Evolutionary conservation across 1,284 basidiomycete species (phyloP), one percentile per base, ranked within the genome.

Genomic region (Ganoderma meredithae): DNA sequence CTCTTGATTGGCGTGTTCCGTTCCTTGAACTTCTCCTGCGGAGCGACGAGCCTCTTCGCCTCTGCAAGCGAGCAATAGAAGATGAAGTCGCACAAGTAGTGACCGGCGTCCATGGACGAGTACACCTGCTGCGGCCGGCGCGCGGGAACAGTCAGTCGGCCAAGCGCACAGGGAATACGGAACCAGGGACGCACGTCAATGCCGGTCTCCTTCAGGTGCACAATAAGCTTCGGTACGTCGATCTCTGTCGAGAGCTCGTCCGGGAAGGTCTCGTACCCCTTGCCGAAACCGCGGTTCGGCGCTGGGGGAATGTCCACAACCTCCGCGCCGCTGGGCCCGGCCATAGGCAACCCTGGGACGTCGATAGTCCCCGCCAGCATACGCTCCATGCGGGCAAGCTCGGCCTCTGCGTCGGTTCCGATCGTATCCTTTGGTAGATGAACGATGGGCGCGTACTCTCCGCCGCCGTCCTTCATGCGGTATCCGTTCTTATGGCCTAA

Each of bases 21-120:
- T 27, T 75, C 73, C 69, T 71, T 73, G 63, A 72, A 81, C 73
- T 86, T 86, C 73, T 90, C 86, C 67, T 85, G 86, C 53, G 86
- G 85, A 64, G 83, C 82, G 27, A 83, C 81, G 39, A 81, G 81
- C 6, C 89, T 85, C 74, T 84, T 86, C 25, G 88, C 84, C 76
- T 92, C 91, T 7, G 90, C 90, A n/a, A 93, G 83, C 9, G 91
- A 93, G 74, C 91, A 91, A 75, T 91, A 93, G 77, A 91, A 92
- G 69, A 90, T 85, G 78, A 90, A 93, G 79, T 93, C 92, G 76
- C 88, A 90, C n/a, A 93, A 81, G 77, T 89, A 92, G 75, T 90
- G 91, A 0, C 92, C 92, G 25, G 91, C 89, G 74, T 93, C 91
- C 83, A 89, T 86, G 1, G 91, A 93, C 27, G 88, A 84, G 74